A percentile compares a stretch with the other conserved stretches of the same genome.
Evolutionary conservation across 2,329 filamentous ascomycete genomes (phyloP).

Genomic region (Colletotrichum limetticola): DNA sequence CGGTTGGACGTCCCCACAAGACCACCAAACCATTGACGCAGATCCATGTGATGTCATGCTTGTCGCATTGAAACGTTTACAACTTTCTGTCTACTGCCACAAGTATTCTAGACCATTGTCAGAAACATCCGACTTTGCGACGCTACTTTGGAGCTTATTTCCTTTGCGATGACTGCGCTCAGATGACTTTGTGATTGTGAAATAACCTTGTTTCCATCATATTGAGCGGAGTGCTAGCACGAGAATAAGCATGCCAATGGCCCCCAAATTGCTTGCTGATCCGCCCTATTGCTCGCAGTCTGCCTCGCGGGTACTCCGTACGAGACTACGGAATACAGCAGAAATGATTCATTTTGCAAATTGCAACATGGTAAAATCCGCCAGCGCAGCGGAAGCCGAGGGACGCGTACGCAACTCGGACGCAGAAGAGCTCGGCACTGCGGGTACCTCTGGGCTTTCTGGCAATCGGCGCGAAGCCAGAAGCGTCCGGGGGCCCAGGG

Average conservation of each 20-base stretch:
- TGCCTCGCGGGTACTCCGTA: not conserved
- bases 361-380: not conserved
- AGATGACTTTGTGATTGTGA: not conserved
- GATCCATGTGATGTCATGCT: slow-evolving; percentile 19
- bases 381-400: slow-evolving; percentile 3
- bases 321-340: too few species aligned
- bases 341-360: too few species aligned
- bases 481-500: not conserved
- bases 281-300: not conserved
- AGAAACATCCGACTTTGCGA: not conserved
- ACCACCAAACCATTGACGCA: not conserved
- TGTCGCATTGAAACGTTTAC: not conserved
- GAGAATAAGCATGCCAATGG: not conserved
- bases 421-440: not conserved
- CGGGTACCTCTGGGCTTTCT: not conserved
- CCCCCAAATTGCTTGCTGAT: not conserved
- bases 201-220: not conserved
- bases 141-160: not conserved
- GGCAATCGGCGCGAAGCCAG: not conserved
- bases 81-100: not conserved
- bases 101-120: not conserved
- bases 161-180: not conserved
- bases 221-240: not conserved
- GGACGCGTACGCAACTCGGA: slow-evolving; percentile 11
- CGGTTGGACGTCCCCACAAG: not conserved